phyloP scores from a whole-genome alignment of 768 basidiomycete genomes.

The Wakefieldia striispora region DNA sequence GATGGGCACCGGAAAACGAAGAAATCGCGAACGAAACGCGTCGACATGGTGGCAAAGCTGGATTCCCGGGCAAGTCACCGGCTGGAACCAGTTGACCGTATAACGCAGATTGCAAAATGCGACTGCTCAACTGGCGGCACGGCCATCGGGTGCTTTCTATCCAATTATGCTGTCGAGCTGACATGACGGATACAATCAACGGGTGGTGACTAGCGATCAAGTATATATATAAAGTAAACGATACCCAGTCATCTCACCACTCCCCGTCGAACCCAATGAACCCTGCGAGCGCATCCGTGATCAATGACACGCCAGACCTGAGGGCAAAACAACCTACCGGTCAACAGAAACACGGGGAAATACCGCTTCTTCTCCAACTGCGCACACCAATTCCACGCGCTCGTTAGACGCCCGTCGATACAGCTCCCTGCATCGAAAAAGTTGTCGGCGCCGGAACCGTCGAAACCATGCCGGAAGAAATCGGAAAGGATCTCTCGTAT shows the following conservation, averaged over 20 bases:
- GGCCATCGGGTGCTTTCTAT: no score
- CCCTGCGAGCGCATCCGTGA: conserved; percentile 38
- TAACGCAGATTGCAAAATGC: no score
- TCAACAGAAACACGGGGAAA: conserved; percentile 75
- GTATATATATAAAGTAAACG: background rate
- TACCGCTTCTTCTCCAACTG: conserved; percentile 83
- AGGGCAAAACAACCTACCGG: conserved; percentile 45
- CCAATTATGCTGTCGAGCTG: no score
- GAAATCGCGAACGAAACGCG: conserved; percentile 35
- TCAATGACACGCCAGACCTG: no score
- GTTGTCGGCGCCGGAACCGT: conserved; percentile 89
- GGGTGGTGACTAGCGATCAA: no score
- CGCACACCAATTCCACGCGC: conserved; percentile 93
- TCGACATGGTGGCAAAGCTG: conserved; percentile 22
- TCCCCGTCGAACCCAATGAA: conserved; percentile 86
- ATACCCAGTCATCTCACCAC: conserved; percentile 48
- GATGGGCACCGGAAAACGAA: conserved; percentile 36
- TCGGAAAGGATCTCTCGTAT: conserved; percentile 72
- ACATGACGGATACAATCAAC: no score
- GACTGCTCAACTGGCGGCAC: no score
- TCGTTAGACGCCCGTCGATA: conserved; percentile 83
- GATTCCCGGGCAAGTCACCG: background rate
- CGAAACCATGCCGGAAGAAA: conserved; percentile 87
- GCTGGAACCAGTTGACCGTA: background rate
- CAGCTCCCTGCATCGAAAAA: conserved; percentile 86